Conservation (phyloP, 148 eudicot genomes). For the Pharnaceum exiguum region DNA sequence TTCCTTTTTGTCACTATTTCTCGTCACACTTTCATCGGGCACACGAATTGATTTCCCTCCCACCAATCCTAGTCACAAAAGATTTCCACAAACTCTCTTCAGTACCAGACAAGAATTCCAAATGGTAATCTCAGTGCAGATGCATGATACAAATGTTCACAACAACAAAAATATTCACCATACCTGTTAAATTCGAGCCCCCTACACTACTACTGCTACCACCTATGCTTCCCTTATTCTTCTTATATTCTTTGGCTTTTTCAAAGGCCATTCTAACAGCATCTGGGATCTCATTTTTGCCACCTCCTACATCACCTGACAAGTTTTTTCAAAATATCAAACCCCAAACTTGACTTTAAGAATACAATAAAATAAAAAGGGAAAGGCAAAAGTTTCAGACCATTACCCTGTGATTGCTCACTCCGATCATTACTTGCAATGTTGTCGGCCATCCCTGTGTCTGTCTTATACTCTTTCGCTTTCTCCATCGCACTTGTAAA, state of each 20-base stretch:
- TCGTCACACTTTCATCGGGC: conserved; percentile 14
- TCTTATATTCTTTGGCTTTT: conserved; percentile 34
- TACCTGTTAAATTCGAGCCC: conserved; percentile 12
- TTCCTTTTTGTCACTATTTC: conserved; percentile 28
- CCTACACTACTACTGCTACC: conserved; percentile 6
- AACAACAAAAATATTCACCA: not conserved
- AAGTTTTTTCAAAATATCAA: not conserved
- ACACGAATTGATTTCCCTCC: conserved; percentile 22
- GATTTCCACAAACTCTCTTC: not conserved
- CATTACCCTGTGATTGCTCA: conserved; percentile 14
- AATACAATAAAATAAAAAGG: not conserved
- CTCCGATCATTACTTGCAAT: conserved; percentile 2
- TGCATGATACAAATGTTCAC: not conserved
- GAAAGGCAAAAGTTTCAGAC: not conserved
- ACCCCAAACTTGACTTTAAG: not conserved
- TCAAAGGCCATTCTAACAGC: conserved; percentile 33
- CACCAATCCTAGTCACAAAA: conserved; percentile 30
- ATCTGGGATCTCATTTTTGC: conserved; percentile 25
- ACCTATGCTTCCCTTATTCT: conserved; percentile 21
- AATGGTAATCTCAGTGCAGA: not conserved
- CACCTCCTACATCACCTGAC: conserved; percentile 19
- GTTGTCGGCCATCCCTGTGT: conserved; percentile 9
- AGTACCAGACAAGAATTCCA: conserved; percentile 3
- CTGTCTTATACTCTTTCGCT: conserved; percentile 20
- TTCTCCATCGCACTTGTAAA: conserved; percentile 31